Base-by-base conservation (phyloP, 345 rosid species). In the Murraya paniculata region DNA sequence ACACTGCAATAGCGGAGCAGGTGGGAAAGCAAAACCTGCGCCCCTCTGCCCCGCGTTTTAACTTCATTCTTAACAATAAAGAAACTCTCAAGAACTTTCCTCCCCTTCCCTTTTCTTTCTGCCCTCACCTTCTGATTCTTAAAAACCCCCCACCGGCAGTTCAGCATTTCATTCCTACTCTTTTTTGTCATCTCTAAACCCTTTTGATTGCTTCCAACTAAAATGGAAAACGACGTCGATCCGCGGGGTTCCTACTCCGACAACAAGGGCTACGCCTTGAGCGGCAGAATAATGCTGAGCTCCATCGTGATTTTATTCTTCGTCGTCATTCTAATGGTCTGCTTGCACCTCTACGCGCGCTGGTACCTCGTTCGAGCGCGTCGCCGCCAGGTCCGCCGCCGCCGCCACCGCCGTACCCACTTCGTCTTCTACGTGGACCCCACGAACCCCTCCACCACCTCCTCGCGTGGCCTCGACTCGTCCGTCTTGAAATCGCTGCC, bases 321-420 rank as follows among this genome's bases (percentile, higher is more conserved):
- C 83, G 88, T 92, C 35, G 90, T 92, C 35, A 45, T 92, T 45
- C 64, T 90, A 73, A 88, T 93, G 89, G 78, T 92, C 62, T 80
- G 78, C 66, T 87, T 96, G 86, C 98, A 94, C 58, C 91, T 96
- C 77, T 96, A 90, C 87, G 92, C 93, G n/a, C 97, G 98, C 31
- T 94, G 97, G 97, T 90, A 88, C 86, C 88, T 90, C 68, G 89
- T 89, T 87, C 94, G 83, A 9, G 84, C 91, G 5, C 89, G 87
- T 11, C 85, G 89, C 76, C 92, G 90, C 19, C 88, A 85, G 36
- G 13, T 61, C 56, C 87, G 77, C 22, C 95, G 92, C 18, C 78
- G 73, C 55, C 80, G 79, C 38, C 72, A 65, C 64, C 88, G 89
- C 28, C 87, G 89, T 3, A 74, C 91, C 8, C 86, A 88, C 0